Evolutionary conservation across 2,329 filamentous ascomycete genomes (phyloP).

Genomic region (Nannizziopsis arthrosporioides): DNA sequence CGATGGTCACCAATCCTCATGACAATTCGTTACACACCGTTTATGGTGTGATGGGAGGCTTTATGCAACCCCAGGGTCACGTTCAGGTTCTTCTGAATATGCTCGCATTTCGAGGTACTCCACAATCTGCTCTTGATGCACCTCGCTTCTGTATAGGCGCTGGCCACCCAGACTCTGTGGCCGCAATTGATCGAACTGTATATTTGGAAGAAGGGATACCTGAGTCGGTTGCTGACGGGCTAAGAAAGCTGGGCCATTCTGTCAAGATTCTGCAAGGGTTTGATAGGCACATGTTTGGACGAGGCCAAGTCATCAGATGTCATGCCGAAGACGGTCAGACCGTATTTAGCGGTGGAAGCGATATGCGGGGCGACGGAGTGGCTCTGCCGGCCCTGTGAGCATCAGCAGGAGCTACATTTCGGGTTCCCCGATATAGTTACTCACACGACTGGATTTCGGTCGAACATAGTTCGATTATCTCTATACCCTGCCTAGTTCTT

Average conservation of each 20-base stretch:
- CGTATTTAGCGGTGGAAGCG: constrained; percentile 82
- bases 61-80: constrained; percentile 96
- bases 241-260: constrained; percentile 60
- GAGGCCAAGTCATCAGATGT: constrained; percentile 74
- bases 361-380: constrained; percentile 71
- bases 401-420: background rate
- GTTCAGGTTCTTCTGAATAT: constrained; percentile 88
- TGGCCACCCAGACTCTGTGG: constrained; percentile 49
- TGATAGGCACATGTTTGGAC: constrained; percentile 60
- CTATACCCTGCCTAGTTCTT: too few species aligned
- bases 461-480: too few species aligned
- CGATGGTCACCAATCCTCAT: constrained; percentile 64
- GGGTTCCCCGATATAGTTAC: too few species aligned
- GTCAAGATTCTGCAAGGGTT: constrained; percentile 57
- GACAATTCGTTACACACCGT: constrained; percentile 70
- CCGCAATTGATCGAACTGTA: constrained; percentile 52
- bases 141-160: constrained; percentile 81
- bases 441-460: too few species aligned
- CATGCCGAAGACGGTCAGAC: constrained; percentile 61
- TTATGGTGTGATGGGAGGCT: constrained; percentile 95
- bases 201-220: constrained; percentile 74
- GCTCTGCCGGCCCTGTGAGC: constrained; percentile 40
- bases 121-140: constrained; percentile 80
- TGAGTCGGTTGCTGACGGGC: constrained; percentile 52
- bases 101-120: constrained; percentile 66